phyloP scores from a whole-genome alignment of 768 basidiomycete species.

The Phanerodontia chrysosporium region DNA sequence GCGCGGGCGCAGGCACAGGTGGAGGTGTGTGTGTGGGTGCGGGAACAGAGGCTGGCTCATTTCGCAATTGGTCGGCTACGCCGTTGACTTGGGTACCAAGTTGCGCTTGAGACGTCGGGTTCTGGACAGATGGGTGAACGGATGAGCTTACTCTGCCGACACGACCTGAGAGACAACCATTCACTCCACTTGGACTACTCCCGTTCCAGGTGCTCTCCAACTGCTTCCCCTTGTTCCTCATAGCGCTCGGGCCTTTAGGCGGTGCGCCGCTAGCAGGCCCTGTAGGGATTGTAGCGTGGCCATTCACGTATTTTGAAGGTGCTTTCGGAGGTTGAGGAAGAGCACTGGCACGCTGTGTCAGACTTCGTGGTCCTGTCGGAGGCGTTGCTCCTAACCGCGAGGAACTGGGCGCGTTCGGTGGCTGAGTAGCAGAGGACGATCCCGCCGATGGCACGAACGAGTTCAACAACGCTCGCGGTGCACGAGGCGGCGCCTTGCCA shows the following conservation, averaged over 20 bases:
- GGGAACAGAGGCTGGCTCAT: conserved; percentile 6
- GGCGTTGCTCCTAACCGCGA: conserved; percentile 49
- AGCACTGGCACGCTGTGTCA: conserved; percentile 31
- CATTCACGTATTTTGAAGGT: conserved; percentile 42
- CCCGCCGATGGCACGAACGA: conserved; percentile 30
- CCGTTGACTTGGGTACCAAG: conserved; percentile 15
- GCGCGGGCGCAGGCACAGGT: not conserved
- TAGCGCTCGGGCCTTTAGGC: conserved; percentile 28
- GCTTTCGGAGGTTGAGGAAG: conserved; percentile 19
- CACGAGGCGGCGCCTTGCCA: conserved; percentile 73
- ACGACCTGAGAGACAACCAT: conserved; percentile 14
- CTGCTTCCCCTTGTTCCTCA: conserved; percentile 38
- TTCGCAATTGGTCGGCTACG: conserved; percentile 7
- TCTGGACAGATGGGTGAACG: conserved; percentile 3
- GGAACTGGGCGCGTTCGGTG: conserved; percentile 22
- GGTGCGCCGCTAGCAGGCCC: conserved; percentile 24
- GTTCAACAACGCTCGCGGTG: conserved; percentile 64
- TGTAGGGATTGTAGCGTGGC: conserved; percentile 28
- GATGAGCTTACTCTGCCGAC: conserved; percentile 15
- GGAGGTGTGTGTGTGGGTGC: not conserved
- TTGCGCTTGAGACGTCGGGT: conserved; percentile 11
- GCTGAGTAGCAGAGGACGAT: conserved; percentile 31
- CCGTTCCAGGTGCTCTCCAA: conserved; percentile 31
- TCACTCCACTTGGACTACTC: conserved; percentile 29
- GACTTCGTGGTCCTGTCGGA: conserved; percentile 64